Percentiles rank a stretch among this genome's conserved stretches.
phyloP scores from a whole-genome alignment of 2,329 filamentous ascomycete species.

The Fusarium anguioides region DNA sequence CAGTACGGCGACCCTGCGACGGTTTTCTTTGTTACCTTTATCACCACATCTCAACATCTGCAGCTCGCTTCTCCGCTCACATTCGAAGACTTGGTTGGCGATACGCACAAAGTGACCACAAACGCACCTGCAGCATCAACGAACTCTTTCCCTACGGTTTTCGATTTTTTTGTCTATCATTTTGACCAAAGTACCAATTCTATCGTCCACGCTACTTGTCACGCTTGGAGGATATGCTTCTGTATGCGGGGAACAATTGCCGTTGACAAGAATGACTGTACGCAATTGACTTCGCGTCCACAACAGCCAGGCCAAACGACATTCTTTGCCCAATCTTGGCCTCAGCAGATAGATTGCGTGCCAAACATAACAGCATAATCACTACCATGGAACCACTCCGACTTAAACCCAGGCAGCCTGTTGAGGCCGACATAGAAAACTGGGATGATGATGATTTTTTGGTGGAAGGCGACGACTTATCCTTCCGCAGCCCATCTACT shows the following conservation, averaged over 20 bases:
- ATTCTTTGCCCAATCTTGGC: slow-evolving; percentile 24
- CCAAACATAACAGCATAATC: slow-evolving; percentile 18
- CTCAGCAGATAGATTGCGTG: slow-evolving; percentile 20
- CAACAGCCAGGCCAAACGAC: slow-evolving; percentile 32
- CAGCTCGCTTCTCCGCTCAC: slow-evolving; percentile 28
- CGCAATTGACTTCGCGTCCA: slow-evolving; percentile 44
- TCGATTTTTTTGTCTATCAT: slow-evolving; percentile 22
- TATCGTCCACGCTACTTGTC: slow-evolving; percentile 18
- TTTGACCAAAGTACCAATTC: slow-evolving; percentile 1
- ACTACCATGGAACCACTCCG: slow-evolving; percentile 65
- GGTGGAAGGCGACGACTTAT: slow-evolving; percentile 74
- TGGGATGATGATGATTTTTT: slow-evolving; percentile 84
- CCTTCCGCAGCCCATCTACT: slow-evolving; percentile 64
- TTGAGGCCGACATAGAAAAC: slow-evolving; percentile 74
- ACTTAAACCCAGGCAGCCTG: slow-evolving; percentile 64
- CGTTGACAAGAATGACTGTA: slow-evolving; percentile 47
- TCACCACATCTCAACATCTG: slow-evolving; percentile 15
- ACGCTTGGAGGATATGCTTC: slow-evolving; percentile 40
- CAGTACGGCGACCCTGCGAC: slow-evolving; percentile 19
- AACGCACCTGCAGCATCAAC: slow-evolving; percentile 13
- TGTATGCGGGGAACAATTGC: slow-evolving; percentile 40
- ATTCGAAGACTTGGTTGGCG: slow-evolving; percentile 21
- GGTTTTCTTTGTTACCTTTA: slow-evolving; percentile 24
- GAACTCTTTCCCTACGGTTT: slow-evolving; percentile 12
- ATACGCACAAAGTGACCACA: slow-evolving; percentile 22